phyloP scores from a whole-genome alignment of 441 rosid species.

The Euphorbia celastroides region DNA sequence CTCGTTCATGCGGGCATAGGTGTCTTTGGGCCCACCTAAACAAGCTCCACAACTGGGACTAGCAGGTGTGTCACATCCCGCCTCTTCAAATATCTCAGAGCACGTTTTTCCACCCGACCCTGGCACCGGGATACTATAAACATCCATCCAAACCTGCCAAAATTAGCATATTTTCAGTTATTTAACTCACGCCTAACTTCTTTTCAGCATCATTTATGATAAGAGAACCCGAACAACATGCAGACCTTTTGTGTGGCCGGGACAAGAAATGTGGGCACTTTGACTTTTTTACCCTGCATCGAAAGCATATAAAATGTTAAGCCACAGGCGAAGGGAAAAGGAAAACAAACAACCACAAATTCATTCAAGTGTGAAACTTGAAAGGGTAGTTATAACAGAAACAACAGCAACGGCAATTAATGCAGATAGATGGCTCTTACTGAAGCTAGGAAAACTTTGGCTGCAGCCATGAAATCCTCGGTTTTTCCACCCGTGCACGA shows the following conservation, averaged over 20 bases:
- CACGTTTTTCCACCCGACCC: conserved; percentile 96
- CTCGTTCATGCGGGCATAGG: conserved; percentile 89
- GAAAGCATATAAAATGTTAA: conserved; percentile 16
- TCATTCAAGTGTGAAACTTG: background rate
- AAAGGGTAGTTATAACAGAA: background rate
- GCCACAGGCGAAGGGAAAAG: background rate
- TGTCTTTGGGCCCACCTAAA: conserved; percentile 94
- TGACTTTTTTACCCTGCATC: conserved; percentile 82
- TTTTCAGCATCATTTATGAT: background rate
- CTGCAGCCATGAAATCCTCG: conserved; percentile 92
- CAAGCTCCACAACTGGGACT: conserved; percentile 98
- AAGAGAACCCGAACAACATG: conserved; percentile 3
- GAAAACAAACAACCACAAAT: background rate
- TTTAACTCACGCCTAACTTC: too few species aligned
- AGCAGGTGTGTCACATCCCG: conserved; percentile 92
- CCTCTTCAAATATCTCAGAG: conserved; percentile 94
- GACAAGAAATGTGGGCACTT: conserved; percentile 95
- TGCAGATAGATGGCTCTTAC: conserved; percentile 39
- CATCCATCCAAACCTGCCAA: conserved; percentile 84
- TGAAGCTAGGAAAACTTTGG: conserved; percentile 75
- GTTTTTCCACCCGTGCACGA: conserved; percentile 98
- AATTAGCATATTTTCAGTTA: background rate
- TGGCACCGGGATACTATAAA: conserved; percentile 79
- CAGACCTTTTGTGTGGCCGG: conserved; percentile 94
- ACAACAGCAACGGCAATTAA: background rate